Conservation (phyloP, 139 green algal genomes). For the Pseudopediastrum boryanum region DNA sequence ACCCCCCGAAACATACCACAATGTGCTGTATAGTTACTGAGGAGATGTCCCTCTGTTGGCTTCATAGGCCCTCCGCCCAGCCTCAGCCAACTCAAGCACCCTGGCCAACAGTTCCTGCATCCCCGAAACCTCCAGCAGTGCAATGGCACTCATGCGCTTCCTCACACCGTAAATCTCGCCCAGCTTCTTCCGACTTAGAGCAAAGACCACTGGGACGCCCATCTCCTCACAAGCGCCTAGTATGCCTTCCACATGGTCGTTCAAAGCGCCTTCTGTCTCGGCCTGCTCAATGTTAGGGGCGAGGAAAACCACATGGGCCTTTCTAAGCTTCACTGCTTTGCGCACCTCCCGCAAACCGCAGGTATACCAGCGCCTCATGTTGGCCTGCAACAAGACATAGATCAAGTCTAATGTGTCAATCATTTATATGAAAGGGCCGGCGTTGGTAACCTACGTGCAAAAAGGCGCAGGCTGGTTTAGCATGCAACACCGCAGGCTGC, state of each 20-base stretch:
- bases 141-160: constrained; percentile 82
- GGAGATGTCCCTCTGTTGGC: too few relatives aligned
- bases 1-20: too few relatives aligned
- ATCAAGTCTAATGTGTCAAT: too few relatives aligned
- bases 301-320: constrained; percentile 65
- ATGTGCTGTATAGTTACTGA: too few relatives aligned
- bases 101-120: constrained; percentile 48
- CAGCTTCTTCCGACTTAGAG: constrained; percentile 79
- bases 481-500: too few relatives aligned
- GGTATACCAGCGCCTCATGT: constrained; percentile 45
- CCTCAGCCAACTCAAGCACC: constrained; percentile 49
- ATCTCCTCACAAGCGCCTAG: constrained; percentile 48
- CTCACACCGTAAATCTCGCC: constrained; percentile 80
- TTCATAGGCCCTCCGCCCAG: constrained; percentile 36
- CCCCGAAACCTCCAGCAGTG: constrained; percentile 65
- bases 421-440: too few relatives aligned
- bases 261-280: constrained; percentile 61
- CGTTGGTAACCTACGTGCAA: too few relatives aligned
- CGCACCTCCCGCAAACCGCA: constrained; percentile 71
- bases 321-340: constrained; percentile 65
- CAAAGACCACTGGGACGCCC: constrained; percentile 70
- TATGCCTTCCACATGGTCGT: constrained; percentile 64
- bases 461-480: too few relatives aligned
- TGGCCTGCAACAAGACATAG: constrained; percentile 3
- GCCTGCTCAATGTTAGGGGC: constrained; percentile 80